Percentiles rank a stretch among this genome's conserved stretches.
These are phyloP conservation scores for Colletotrichum liaoningense DNA, from an alignment of 2,329 filamentous ascomycete genomes.

Conservation along the genomic window DNA sequence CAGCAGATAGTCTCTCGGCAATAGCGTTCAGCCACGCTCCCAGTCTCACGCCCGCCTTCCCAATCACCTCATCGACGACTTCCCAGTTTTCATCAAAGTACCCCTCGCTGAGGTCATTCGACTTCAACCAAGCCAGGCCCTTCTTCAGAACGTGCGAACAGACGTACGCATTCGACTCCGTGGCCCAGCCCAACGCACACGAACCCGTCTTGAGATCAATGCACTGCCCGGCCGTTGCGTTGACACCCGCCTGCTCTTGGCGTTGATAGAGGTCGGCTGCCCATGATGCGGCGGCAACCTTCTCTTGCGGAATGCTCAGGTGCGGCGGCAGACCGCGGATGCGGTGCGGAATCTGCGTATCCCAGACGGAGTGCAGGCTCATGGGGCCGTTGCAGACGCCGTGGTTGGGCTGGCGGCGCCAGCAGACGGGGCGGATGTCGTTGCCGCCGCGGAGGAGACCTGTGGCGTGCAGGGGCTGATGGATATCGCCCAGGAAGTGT, in stretches of 20 bases:
- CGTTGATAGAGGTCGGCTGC: constrained; percentile 22
- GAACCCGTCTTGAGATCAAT: constrained; percentile 15
- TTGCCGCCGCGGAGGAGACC: constrained; percentile 36
- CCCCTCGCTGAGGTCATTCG: constrained; percentile 28
- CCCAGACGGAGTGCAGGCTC: constrained; percentile 36
- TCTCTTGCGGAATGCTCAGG: constrained; percentile 21
- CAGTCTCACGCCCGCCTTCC: constrained; percentile 28
- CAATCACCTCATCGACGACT: constrained; percentile 32
- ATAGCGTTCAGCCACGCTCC: constrained; percentile 34
- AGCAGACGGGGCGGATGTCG: constrained; percentile 36
- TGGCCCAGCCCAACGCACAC: constrained; percentile 24
- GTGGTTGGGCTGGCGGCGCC: constrained; percentile 25
- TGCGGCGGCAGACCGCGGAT: constrained; percentile 31
- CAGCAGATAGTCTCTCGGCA: constrained; percentile 11
- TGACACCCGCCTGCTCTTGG: constrained; percentile 10
- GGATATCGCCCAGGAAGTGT: constrained; percentile 37
- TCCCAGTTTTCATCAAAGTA: constrained; percentile 34
- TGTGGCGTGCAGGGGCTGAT: constrained; percentile 36
- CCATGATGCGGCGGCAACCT: constrained; percentile 28
- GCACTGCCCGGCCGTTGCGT: constrained; percentile 20
- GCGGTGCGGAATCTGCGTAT: constrained; percentile 34
- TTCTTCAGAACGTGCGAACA: constrained; percentile 30
- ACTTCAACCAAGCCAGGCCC: constrained; percentile 19
- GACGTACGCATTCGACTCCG: constrained; percentile 29
- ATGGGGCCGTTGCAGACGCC: constrained; percentile 30